These are phyloP conservation scores for Saturnispora dispora DNA, from an alignment of 805 yeast species.

Conservation along the genomic window DNA sequence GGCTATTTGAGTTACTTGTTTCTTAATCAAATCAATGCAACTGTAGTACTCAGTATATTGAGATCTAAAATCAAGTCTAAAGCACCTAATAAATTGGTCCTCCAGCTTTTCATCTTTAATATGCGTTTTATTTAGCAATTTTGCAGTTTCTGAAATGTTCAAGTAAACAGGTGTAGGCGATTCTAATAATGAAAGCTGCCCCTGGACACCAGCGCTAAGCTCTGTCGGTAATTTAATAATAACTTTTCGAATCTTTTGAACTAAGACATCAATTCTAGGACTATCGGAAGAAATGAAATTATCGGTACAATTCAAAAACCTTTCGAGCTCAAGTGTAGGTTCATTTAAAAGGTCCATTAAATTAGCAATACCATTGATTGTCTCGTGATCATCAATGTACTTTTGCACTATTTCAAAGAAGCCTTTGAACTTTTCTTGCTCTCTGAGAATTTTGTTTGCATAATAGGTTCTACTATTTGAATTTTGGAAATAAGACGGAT, in stretches of 20 bases:
- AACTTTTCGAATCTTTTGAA: conserved; percentile 4
- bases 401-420: conserved; percentile 2
- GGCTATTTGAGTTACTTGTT: conserved; percentile 13
- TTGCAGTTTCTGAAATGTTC: conserved; percentile 20
- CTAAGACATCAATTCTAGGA: conserved; percentile 8
- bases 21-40: conserved; percentile 8
- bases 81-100: conserved; percentile 15
- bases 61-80: conserved; percentile 13
- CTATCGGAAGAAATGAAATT: conserved; percentile 7
- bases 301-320: conserved; percentile 2
- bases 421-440: neutral
- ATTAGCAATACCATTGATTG: neutral
- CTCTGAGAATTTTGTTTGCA: neutral
- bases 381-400: conserved; percentile 2
- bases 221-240: neutral
- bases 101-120: conserved; percentile 11
- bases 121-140: conserved; percentile 14
- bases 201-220: neutral
- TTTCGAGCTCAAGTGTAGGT: conserved; percentile 8
- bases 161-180: conserved; percentile 8
- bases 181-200: neutral
- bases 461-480: conserved; percentile 6
- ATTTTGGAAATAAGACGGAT: conserved; percentile 19
- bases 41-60: conserved; percentile 3
- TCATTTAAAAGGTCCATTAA: conserved; percentile 5